A percentile compares a stretch with the other conserved stretches of the same genome.
These are phyloP conservation scores for Podaxis sp. DNA, from an alignment of 768 basidiomycete species.

Conservation along the genomic window DNA sequence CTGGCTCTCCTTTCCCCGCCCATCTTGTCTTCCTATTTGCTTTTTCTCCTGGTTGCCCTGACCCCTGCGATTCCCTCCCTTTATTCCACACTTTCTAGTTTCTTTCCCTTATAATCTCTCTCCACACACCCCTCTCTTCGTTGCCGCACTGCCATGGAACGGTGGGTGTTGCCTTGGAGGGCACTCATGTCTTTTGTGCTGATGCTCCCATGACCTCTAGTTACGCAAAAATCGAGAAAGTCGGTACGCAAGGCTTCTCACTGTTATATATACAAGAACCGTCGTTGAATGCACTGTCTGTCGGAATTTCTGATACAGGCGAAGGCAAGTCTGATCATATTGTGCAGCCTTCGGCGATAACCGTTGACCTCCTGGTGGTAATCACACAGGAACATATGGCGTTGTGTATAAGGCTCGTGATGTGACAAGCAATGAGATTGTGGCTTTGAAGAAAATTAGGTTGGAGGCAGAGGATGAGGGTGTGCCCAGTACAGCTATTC, in stretches of 20 bases:
- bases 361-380: not conserved
- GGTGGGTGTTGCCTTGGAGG: slow-evolving; percentile 23
- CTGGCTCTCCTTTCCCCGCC: slow-evolving; percentile 15
- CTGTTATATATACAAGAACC: not conserved
- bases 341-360: not conserved
- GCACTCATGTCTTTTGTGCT: slow-evolving; percentile 15
- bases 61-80: slow-evolving; percentile 9
- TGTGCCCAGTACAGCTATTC: slow-evolving; percentile 95
- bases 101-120: slow-evolving; percentile 11
- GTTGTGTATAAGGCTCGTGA: slow-evolving; percentile 98
- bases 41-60: slow-evolving; percentile 3
- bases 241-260: slow-evolving; percentile 64
- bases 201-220: slow-evolving; percentile 38
- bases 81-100: slow-evolving; percentile 16
- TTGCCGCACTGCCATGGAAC: not conserved
- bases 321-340: slow-evolving; percentile 34
- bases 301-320: slow-evolving; percentile 27
- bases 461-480: slow-evolving; percentile 99
- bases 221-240: slow-evolving; percentile 97
- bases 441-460: slow-evolving; percentile 98
- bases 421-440: slow-evolving; percentile 71
- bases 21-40: slow-evolving; percentile 14
- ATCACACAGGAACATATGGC: slow-evolving; percentile 84
- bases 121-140: slow-evolving; percentile 6
- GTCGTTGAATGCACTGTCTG: slow-evolving; percentile 18